phyloP scores from a whole-genome alignment of 1,284 basidiomycete species.

The Singerocomus inundabilis region DNA sequence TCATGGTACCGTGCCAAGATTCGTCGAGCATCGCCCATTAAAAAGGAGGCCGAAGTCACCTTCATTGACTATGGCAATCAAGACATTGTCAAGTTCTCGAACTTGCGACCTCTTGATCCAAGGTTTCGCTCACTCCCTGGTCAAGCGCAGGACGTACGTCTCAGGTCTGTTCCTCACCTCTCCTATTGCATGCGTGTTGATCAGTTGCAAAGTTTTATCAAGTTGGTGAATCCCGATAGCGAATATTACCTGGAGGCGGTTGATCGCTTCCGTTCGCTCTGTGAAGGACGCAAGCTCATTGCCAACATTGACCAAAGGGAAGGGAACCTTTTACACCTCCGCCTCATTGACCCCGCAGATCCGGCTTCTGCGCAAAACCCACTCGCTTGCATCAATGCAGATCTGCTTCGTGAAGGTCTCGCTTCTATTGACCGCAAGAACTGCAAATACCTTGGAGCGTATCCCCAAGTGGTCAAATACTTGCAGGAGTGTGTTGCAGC shows the following conservation, averaged over 20 bases:
- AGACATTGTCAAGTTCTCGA: slow-evolving; percentile 73
- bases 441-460: slow-evolving; percentile 70
- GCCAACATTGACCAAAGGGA: slow-evolving; percentile 89
- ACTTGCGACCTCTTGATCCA: slow-evolving; percentile 80
- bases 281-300: slow-evolving; percentile 85
- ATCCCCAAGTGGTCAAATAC: slow-evolving; percentile 69
- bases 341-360: slow-evolving; percentile 83
- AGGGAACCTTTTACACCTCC: slow-evolving; percentile 74
- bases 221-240: slow-evolving; percentile 71
- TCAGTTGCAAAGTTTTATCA: slow-evolving; percentile 66
- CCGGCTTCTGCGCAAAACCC: slow-evolving; percentile 66
- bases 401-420: slow-evolving; percentile 77
- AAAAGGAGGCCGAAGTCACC: slow-evolving; percentile 86
- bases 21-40: slow-evolving; percentile 74
- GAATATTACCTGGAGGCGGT: slow-evolving; percentile 86
- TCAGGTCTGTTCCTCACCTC: slow-evolving; percentile 52
- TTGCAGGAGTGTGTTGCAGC: slow-evolving; percentile 59
- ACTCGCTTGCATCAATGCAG: slow-evolving; percentile 79
- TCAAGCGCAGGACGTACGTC: slow-evolving; percentile 79
- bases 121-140: slow-evolving; percentile 84
- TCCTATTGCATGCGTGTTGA: slow-evolving; percentile 2
- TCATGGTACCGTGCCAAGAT: slow-evolving; percentile 94
- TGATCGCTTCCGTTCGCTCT: slow-evolving; percentile 79
- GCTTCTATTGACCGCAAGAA: slow-evolving; percentile 77
- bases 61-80: slow-evolving; percentile 92